Evolutionary conservation across 768 basidiomycete species (phyloP), one percentile per base, ranked within the genome.

Genomic region (Peribolospora baueri): DNA sequence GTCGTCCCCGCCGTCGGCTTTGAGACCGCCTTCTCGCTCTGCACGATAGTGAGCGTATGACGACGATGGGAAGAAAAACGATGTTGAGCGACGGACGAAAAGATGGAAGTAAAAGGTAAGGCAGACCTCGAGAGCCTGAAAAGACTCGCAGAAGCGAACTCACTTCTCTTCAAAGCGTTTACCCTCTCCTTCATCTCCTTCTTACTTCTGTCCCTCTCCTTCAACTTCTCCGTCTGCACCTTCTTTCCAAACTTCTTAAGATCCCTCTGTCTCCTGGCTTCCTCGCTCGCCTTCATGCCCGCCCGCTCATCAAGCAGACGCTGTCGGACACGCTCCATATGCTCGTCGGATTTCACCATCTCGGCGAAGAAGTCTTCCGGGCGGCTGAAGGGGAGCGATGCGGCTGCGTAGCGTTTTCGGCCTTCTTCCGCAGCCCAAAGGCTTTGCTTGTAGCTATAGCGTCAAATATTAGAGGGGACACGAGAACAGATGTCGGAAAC

Each of bases 221-320:
- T 84, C 60, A 85, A 73, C 68, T 88, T 88, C 71, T 95, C 90
- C 43, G 84, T 69, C 69, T 98, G 93, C 8, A 97, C 86, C 68
- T 95, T 85, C 68, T 97, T 98, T 37, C 91, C 91, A 64, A 85
- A 93, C 73, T 95, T 97, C 73, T 97, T 95, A 54, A 86, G 81
- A 63, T 93, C 83, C 49, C 93, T 75, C 67, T 95, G 84, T 62
- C 80, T 81, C 60, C 82, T 76, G 63, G 86, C 88, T 54, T 86
- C 82, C 65, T 97, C 91, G 57, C 81, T 76, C 67, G 82, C 84
- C 67, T 93, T 88, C 61, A 97, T 87, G 1, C 75, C 74, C 0
- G 86, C 83, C 37, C 73, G 70, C 67, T 97, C 93, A 68, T 97
- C 84, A 38, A 97, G 73, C 37, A 97, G 68, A 13, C 81, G 77